Conservation (phyloP, 176 grass and related monocot species). For the Eragrostis nindensis region DNA sequence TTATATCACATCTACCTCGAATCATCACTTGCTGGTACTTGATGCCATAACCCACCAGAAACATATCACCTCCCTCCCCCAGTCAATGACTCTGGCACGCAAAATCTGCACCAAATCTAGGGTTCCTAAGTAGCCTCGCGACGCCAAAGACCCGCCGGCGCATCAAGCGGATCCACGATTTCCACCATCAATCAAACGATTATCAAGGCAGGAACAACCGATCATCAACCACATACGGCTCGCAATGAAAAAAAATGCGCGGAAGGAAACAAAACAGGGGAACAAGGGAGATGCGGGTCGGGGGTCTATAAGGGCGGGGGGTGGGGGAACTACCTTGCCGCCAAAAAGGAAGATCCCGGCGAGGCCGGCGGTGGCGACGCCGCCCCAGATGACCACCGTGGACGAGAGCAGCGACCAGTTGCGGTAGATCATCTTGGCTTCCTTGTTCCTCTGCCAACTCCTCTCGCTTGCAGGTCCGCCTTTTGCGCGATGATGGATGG, state of each 20-base stretch:
- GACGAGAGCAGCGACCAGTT: conserved; percentile 7
- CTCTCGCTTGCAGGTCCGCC: not conserved
- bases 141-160: not conserved
- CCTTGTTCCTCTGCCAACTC: not conserved
- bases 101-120: not conserved
- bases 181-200: not conserved
- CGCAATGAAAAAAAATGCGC: not conserved
- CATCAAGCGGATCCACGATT: not conserved
- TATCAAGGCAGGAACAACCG: not conserved
- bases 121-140: not conserved
- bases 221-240: not conserved
- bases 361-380: not conserved
- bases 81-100: too few species aligned
- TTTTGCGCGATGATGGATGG: too few species aligned
- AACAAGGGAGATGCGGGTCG: not conserved
- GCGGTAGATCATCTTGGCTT: conserved; percentile 3
- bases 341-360: not conserved
- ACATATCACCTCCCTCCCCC: not conserved
- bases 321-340: not conserved
- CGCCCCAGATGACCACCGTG: not conserved
- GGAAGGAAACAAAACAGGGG: not conserved
- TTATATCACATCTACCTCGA: too few species aligned
- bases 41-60: not conserved
- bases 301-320: not conserved
- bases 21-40: not conserved